Percentiles rank a stretch among this genome's conserved stretches.
Evolutionary conservation across 306 rosid genomes (phyloP).

Genomic region (Bauhinia variegata): DNA sequence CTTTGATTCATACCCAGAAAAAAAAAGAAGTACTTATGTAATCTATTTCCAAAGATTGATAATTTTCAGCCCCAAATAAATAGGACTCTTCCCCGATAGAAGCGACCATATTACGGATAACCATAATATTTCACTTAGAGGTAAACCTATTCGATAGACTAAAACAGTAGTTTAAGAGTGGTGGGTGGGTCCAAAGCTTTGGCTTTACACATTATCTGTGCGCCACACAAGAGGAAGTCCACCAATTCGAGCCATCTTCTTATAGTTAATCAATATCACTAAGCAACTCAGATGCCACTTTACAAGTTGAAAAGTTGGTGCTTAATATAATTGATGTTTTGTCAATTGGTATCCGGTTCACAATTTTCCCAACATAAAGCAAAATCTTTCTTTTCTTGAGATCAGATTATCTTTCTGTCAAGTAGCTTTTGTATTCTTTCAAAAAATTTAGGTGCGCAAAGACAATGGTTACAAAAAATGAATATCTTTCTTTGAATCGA

Average conservation of each 20-base stretch:
- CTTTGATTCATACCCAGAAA: no score
- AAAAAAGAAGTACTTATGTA: no score
- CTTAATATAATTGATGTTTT: constrained; percentile 44
- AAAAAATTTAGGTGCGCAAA: constrained; percentile 30
- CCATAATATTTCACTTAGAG: neutral
- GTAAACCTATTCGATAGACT: neutral
- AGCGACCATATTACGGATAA: neutral
- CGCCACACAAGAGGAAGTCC: constrained; percentile 37
- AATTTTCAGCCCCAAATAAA: no score
- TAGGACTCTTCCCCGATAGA: neutral
- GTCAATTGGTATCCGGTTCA: constrained; percentile 37
- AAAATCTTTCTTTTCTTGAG: constrained; percentile 34
- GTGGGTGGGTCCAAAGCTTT: constrained; percentile 46
- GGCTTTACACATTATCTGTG: constrained; percentile 36
- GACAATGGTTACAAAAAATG: constrained; percentile 28
- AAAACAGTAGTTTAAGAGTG: constrained; percentile 20
- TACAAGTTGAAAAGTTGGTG: constrained; percentile 39
- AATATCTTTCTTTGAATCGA: neutral
- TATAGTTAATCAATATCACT: constrained; percentile 24
- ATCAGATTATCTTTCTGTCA: no score
- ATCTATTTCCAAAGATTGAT: no score
- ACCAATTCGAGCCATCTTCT: constrained; percentile 8
- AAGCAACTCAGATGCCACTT: constrained; percentile 41
- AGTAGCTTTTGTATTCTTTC: constrained; percentile 34
- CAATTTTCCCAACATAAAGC: constrained; percentile 46